A percentile compares a stretch with the other conserved stretches of the same genome.
Conservation (phyloP, 192 early-diverging fungal species). For the Coemansia sp. region DNA sequence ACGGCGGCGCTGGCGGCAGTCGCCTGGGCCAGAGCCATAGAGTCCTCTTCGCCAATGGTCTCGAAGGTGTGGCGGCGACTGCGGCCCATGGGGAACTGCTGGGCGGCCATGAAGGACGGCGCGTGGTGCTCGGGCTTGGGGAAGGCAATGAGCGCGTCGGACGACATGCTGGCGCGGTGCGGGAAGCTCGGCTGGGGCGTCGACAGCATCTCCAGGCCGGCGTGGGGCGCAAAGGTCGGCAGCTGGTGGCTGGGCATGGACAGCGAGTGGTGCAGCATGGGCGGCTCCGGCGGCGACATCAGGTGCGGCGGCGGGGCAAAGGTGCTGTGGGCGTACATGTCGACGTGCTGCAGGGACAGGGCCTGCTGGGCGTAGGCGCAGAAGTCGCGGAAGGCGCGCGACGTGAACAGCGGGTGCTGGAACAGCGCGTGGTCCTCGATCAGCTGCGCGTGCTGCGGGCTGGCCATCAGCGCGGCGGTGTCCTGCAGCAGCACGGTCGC, state of each 20-base stretch:
- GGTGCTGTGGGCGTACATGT: constrained; percentile 14
- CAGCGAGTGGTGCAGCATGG: neutral
- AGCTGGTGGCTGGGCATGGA: neutral
- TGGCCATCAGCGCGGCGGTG: constrained; percentile 44
- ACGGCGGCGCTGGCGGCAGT: neutral
- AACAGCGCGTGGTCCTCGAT: constrained; percentile 41
- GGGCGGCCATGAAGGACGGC: neutral
- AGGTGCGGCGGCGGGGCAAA: constrained; percentile 11
- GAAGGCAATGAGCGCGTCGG: constrained; percentile 26
- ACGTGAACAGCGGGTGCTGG: constrained; percentile 41
- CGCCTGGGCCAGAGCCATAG: constrained; percentile 23
- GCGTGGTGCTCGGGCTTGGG: constrained; percentile 5
- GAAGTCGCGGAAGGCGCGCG: constrained; percentile 54
- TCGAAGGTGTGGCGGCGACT: constrained; percentile 43
- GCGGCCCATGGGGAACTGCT: constrained; percentile 9
- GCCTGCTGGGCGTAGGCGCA: constrained; percentile 44
- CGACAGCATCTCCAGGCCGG: neutral
- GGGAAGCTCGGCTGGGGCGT: neutral
- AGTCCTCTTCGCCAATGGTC: constrained; percentile 46
- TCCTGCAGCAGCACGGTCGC: constrained; percentile 50
- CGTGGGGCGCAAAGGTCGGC: neutral
- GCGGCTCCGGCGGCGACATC: neutral
- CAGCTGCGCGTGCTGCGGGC: constrained; percentile 29
- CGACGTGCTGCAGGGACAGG: constrained; percentile 45
- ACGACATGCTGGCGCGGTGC: constrained; percentile 22